Evolutionary conservation across 768 basidiomycete species (phyloP).

Genomic region (Suillus placidus): DNA sequence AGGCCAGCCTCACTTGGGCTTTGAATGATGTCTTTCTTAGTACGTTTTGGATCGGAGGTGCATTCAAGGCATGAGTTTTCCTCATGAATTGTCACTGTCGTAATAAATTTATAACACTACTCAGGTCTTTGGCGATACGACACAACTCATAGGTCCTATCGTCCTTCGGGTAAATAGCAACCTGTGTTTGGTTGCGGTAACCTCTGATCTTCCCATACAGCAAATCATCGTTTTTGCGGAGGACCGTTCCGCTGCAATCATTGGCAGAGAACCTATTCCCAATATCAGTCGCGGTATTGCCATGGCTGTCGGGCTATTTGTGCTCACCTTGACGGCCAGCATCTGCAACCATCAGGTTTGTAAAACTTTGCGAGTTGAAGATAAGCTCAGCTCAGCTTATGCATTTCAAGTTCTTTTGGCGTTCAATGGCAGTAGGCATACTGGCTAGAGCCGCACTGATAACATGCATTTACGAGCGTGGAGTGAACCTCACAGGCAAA

Average conservation of each 20-base stretch:
- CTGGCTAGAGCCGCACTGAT: slow-evolving; percentile 68
- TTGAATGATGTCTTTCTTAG: slow-evolving; percentile 61
- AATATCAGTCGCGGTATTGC: slow-evolving; percentile 58
- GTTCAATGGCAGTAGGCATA: slow-evolving; percentile 67
- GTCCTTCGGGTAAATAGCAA: slow-evolving; percentile 51
- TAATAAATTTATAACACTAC: neutral
- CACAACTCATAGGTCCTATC: slow-evolving; percentile 64
- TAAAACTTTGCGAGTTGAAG: neutral
- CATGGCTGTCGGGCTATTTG: slow-evolving; percentile 59
- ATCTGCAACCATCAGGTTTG: slow-evolving; percentile 63
- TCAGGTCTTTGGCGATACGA: slow-evolving; percentile 61
- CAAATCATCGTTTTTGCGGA: slow-evolving; percentile 65
- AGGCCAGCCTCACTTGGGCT: slow-evolving; percentile 59
- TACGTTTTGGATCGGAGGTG: slow-evolving; percentile 65
- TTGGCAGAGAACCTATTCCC: slow-evolving; percentile 37
- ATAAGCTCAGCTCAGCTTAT: neutral
- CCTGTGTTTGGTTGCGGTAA: too few species aligned
- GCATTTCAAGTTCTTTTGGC: slow-evolving; percentile 65
- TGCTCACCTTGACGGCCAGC: slow-evolving; percentile 51
- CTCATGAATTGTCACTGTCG: neutral
- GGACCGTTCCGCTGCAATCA: slow-evolving; percentile 43
- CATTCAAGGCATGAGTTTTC: slow-evolving; percentile 48
- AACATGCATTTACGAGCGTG: slow-evolving; percentile 70
- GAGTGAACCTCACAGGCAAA: slow-evolving; percentile 65
- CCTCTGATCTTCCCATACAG: slow-evolving; percentile 28